These are phyloP conservation scores for Tolypocladium sp. DNA, from an alignment of 2,329 filamentous ascomycete species.

Conservation along the genomic window DNA sequence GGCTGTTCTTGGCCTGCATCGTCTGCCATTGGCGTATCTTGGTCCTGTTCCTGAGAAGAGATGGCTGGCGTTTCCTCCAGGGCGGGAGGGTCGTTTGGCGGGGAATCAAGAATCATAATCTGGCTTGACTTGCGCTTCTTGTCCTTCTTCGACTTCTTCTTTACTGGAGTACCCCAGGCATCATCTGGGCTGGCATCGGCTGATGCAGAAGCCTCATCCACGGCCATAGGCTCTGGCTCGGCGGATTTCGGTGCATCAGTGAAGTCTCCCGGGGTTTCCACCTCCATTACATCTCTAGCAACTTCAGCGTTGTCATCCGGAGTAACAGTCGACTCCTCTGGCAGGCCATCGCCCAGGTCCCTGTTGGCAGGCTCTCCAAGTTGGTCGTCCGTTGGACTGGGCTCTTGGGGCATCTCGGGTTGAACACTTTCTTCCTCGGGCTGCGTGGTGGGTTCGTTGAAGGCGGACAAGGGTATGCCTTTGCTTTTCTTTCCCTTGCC, in stretches of 20 bases:
- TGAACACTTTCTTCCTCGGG: not conserved
- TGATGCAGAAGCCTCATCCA: not conserved
- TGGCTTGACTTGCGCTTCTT: conserved; percentile 22
- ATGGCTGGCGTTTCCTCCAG: not conserved
- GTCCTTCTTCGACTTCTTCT: conserved; percentile 25
- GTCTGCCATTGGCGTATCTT: not conserved
- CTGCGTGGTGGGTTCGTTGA: not conserved
- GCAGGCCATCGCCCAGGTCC: not conserved
- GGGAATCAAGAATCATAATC: conserved; percentile 2
- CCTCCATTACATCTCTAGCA: not conserved
- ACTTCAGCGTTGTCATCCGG: not conserved
- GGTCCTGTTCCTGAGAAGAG: not conserved
- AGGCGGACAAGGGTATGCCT: conserved; percentile 4
- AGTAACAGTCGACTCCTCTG: not conserved
- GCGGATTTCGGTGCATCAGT: not conserved
- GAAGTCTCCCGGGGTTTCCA: not conserved
- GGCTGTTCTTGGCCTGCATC: not conserved
- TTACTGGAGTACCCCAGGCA: conserved; percentile 2
- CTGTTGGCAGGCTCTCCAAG: not conserved
- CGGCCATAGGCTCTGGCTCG: not conserved
- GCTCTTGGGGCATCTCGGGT: not conserved
- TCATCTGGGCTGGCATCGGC: conserved; percentile 10
- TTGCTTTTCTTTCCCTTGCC: conserved; percentile 20
- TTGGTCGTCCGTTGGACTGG: not conserved
- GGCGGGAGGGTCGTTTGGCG: not conserved